Conservation (phyloP, 2,329 filamentous ascomycete genomes). For the Epichloe uncinata region DNA sequence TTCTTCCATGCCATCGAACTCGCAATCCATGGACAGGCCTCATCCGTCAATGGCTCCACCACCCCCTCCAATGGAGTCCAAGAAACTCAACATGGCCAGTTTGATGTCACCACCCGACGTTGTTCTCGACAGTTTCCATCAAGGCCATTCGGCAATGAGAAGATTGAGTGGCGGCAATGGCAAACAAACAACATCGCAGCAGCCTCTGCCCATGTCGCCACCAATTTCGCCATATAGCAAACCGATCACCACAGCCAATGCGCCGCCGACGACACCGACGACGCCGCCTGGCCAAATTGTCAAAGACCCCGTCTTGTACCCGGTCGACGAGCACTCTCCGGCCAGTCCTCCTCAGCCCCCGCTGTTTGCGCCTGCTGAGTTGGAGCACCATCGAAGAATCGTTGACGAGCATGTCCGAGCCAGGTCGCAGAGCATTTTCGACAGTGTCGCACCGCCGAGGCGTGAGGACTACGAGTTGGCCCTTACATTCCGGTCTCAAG, state of each 20-base stretch:
- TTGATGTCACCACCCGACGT: slow-evolving; percentile 50
- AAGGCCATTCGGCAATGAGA: slow-evolving; percentile 7
- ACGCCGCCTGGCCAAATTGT: slow-evolving; percentile 19
- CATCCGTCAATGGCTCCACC: slow-evolving; percentile 18
- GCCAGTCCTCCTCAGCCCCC: slow-evolving; percentile 32
- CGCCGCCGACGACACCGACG: slow-evolving; percentile 15
- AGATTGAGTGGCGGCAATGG: slow-evolving; percentile 10
- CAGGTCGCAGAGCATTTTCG: slow-evolving; percentile 30
- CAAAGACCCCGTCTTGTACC: slow-evolving; percentile 47
- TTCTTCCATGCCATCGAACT: slow-evolving; percentile 15
- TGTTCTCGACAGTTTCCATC: slow-evolving; percentile 39
- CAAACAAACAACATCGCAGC: slow-evolving; percentile 17
- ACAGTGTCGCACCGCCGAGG: slow-evolving; percentile 30
- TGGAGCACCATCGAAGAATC: slow-evolving; percentile 29
- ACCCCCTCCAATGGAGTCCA: slow-evolving; percentile 14
- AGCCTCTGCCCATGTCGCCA: slow-evolving; percentile 37
- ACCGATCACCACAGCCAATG: slow-evolving; percentile 20
- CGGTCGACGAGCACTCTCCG: slow-evolving; percentile 27
- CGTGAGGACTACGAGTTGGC: slow-evolving; percentile 40
- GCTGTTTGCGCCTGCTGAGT: slow-evolving; percentile 33
- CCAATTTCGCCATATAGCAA: slow-evolving; percentile 40
- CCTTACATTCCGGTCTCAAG: slow-evolving; percentile 38
- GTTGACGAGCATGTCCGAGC: slow-evolving; percentile 37
- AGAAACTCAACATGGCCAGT: slow-evolving; percentile 37
- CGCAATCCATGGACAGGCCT: slow-evolving; percentile 10